A percentile compares a stretch with the other conserved stretches of the same genome.
These are phyloP conservation scores for Colletotrichum plurivorum DNA, from an alignment of 2,329 filamentous ascomycete species.

Conservation along the genomic window DNA sequence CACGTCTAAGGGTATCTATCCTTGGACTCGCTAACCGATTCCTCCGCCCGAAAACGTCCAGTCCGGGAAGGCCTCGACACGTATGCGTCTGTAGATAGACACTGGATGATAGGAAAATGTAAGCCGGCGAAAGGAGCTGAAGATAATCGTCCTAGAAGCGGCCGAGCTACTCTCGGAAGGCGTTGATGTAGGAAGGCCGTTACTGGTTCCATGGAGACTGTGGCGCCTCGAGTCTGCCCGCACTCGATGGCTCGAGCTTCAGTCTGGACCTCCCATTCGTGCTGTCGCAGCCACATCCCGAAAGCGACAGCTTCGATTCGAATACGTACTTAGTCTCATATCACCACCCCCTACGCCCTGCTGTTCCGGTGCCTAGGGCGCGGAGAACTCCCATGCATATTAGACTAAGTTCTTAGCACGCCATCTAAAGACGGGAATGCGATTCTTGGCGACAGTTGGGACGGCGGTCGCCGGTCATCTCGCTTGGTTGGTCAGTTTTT, in stretches of 20 bases:
- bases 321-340: slow-evolving; percentile 5
- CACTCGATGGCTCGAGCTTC: background rate
- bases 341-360: background rate
- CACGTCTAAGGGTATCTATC: background rate
- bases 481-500: slow-evolving; percentile 14
- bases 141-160: slow-evolving; percentile 26
- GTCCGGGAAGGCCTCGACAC: background rate
- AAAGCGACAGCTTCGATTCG: slow-evolving; percentile 15
- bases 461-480: background rate
- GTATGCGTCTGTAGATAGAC: background rate
- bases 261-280: background rate
- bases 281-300: slow-evolving; percentile 17
- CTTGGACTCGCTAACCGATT: background rate
- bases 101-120: no score
- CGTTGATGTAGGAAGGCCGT: slow-evolving; percentile 17
- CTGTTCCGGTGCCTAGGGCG: no score
- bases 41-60: slow-evolving; percentile 24
- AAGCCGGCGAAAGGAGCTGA: slow-evolving; percentile 9
- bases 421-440: slow-evolving; percentile 28
- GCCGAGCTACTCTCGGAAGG: background rate
- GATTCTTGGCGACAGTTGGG: slow-evolving; percentile 4
- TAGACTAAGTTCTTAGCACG: slow-evolving; percentile 1
- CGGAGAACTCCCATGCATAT: no score
- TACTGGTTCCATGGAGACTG: slow-evolving; percentile 17
- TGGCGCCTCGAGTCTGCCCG: background rate